A percentile compares a stretch with the other conserved stretches of the same genome.
Evolutionary conservation across 2,329 filamentous ascomycete species (phyloP).

Genomic region (Hypoxylon sp.): DNA sequence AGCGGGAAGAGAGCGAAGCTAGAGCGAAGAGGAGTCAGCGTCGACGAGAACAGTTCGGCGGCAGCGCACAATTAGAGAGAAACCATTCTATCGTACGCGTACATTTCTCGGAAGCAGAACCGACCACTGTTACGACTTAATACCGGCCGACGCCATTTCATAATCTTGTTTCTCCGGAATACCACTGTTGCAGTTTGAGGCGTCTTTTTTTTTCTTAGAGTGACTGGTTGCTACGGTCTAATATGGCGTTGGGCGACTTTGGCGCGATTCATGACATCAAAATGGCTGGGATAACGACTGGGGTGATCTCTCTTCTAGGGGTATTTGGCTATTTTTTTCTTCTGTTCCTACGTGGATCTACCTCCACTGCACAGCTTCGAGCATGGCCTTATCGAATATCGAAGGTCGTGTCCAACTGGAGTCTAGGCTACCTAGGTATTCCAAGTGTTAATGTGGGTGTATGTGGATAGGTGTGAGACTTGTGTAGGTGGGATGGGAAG

Average conservation of each 20-base stretch:
- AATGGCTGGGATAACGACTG: constrained; percentile 19
- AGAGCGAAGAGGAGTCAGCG: constrained; percentile 66
- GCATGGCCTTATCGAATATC: background rate
- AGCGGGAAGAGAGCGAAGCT: constrained; percentile 70
- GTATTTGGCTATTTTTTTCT: background rate
- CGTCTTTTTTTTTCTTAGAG: constrained; percentile 12
- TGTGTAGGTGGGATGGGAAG: constrained; percentile 24
- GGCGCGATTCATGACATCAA: constrained; percentile 15
- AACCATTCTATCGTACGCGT: constrained; percentile 49
- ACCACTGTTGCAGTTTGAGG: constrained; percentile 13
- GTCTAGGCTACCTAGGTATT: constrained; percentile 4
- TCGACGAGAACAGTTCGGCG: constrained; percentile 55
- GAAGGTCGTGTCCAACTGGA: background rate
- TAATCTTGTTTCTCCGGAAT: constrained; percentile 21
- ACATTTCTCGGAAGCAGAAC: constrained; percentile 50
- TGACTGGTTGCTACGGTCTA: constrained; percentile 8
- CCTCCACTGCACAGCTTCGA: constrained; percentile 11
- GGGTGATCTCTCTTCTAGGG: constrained; percentile 5
- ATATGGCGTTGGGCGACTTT: constrained; percentile 32
- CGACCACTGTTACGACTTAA: constrained; percentile 48
- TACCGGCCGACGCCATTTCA: background rate
- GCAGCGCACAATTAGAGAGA: constrained; percentile 43
- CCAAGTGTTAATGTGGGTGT: constrained; percentile 11
- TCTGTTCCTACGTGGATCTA: background rate
- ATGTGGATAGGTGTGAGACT: constrained; percentile 21